phyloP scores from a whole-genome alignment of 352 stramenopile species.

The Pythium biforme region DNA sequence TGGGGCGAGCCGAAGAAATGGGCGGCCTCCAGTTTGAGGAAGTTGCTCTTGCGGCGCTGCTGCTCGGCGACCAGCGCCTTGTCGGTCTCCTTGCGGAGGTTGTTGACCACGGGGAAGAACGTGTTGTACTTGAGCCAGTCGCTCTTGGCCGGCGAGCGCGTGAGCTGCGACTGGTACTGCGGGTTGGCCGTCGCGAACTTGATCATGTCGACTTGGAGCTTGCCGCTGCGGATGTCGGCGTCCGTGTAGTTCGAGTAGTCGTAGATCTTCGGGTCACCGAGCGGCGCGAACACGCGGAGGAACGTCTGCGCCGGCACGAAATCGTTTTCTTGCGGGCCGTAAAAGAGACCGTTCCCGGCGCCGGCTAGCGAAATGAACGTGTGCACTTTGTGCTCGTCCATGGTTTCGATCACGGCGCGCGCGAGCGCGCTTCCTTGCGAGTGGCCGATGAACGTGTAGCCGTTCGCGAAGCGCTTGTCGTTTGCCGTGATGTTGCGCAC shows the following conservation, averaged over 20 bases:
- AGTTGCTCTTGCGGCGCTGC: conserved; percentile 37
- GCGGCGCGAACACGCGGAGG: conserved; percentile 26
- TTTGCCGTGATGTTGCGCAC: conserved; percentile 36
- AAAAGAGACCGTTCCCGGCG: conserved; percentile 47
- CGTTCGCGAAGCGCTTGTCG: conserved; percentile 35
- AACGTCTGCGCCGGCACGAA: conserved; percentile 29
- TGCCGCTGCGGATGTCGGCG: conserved; percentile 30
- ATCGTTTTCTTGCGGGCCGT: conserved; percentile 35
- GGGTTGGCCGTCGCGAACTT: conserved; percentile 28
- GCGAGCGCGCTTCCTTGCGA: conserved; percentile 40
- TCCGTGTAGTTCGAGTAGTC: conserved; percentile 34
- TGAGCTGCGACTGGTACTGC: conserved; percentile 39
- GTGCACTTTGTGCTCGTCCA: conserved; percentile 50
- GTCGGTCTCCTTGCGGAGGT: conserved; percentile 34
- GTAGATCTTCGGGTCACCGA: conserved; percentile 13
- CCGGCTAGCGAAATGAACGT: conserved; percentile 43
- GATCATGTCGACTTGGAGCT: conserved; percentile 34
- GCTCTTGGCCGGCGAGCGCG: conserved; percentile 28
- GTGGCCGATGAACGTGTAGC: conserved; percentile 52
- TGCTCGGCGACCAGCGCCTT: conserved; percentile 14
- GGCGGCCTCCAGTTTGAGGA: conserved; percentile 23
- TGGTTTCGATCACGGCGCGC: conserved; percentile 45
- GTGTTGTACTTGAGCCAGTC: conserved; percentile 26
- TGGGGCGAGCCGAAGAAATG: conserved; percentile 39
- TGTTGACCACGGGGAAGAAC: conserved; percentile 30